Evolutionary conservation across 2,329 filamentous ascomycete species (phyloP).

Genomic region (Fusarium sp.): DNA sequence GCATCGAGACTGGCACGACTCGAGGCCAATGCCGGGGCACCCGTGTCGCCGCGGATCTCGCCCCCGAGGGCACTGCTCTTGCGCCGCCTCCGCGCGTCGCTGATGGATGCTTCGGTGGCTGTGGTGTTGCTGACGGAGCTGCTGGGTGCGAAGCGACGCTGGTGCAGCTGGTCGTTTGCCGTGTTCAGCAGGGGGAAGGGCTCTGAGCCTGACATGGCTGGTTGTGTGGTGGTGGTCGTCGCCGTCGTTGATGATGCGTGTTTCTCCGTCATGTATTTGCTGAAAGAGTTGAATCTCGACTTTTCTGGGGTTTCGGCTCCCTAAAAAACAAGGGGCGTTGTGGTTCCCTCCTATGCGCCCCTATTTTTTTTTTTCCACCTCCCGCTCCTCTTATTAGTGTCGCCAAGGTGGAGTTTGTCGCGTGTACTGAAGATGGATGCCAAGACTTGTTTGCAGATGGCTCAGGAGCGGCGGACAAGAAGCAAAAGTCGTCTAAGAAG

Average conservation of each 20-base stretch:
- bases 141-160: constrained; percentile 47
- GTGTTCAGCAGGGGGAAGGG: constrained; percentile 68
- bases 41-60: constrained; percentile 67
- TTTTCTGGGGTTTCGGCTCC: background rate
- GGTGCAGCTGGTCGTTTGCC: constrained; percentile 62
- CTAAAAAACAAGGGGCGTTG: background rate
- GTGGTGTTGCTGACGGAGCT: constrained; percentile 36
- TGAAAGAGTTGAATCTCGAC: background rate
- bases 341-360: constrained; percentile 20
- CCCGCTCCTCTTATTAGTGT: background rate
- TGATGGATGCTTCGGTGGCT: constrained; percentile 47
- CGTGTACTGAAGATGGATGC: background rate
- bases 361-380: constrained; percentile 25
- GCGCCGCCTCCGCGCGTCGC: constrained; percentile 60
- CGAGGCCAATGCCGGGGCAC: constrained; percentile 65
- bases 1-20: constrained; percentile 60
- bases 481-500: background rate
- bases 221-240: background rate
- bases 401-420: constrained; percentile 25
- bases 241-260: background rate
- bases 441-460: background rate
- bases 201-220: constrained; percentile 60
- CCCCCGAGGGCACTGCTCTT: constrained; percentile 68
- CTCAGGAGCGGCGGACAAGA: background rate
- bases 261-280: background rate